Base-by-base conservation (phyloP, 2,329 filamentous ascomycete genomes). In the Anisogramma anomala region DNA sequence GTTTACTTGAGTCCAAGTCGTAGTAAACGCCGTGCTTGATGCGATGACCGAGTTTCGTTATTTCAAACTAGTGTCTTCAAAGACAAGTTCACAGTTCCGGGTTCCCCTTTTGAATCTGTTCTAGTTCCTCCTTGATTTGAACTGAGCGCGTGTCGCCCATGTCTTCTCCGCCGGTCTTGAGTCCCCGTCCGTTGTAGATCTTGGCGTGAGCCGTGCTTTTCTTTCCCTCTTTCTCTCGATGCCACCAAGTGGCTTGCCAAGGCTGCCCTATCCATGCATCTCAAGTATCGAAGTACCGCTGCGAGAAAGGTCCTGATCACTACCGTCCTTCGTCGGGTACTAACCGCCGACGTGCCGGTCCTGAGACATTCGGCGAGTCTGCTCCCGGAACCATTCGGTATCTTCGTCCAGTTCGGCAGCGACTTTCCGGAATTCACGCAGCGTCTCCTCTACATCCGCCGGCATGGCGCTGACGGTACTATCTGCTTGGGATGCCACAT, bases 341-440 rank as follows among this genome's bases (percentile, higher is more conserved):
- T 63, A 43, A 33, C 18, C 60, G 43, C 56, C 61, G 39, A 38
- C 22, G n/a, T 39, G 37, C 39, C 41, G 38, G 18, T 30, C 38
- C 7, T 44, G 41, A 36, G 33, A 39, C 46, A 71, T 46, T 30
- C 57, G 58, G 40, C 64, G 60, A 27, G 62, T 67, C 52, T 71
- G 66, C 39, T 62, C 59, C 39, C 55, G 57, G 50, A 65, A 68
- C 68, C 68, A 71, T 15, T 59, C 56, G n/a, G 58, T 59, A 13
- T 60, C 65, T 47, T 68, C 60, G 46, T 69, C 64, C 54, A 71
- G 59, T 42, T 68, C 66, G 42, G 62, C 55, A 11, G 64, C 58
- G 48, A 66, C 56, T 37, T 58, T 57, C 27, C 58, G 58, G 30
- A 71, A 58, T 47, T 69, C 65, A 25, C 49, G 55, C 33, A 70